Evolutionary conservation across 495 filamentous ascomycete genomes (phyloP).

Genomic region (Xylaria venustula): DNA sequence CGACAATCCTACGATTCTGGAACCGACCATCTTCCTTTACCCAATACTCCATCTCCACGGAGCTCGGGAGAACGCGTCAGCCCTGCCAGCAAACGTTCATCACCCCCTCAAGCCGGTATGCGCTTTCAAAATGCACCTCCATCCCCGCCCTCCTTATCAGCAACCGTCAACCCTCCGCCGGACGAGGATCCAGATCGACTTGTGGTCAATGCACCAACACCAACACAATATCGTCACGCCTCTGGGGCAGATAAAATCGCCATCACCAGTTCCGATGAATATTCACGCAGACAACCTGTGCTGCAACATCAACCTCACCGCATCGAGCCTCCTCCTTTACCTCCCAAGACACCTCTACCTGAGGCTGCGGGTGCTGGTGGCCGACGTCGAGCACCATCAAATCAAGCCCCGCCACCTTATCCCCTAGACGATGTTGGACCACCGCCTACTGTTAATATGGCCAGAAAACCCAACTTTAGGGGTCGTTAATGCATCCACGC

Average conservation of each 20-base stretch:
- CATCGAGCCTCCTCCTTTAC: conserved; percentile 70
- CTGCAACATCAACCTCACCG: conserved; percentile 46
- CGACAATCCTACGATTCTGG: conserved; percentile 50
- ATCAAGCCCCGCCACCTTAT: conserved; percentile 62
- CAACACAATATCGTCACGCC: conserved; percentile 47
- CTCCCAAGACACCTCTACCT: conserved; percentile 79
- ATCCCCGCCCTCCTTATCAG: conserved; percentile 21
- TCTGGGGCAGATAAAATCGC: conserved; percentile 59
- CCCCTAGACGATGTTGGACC: conserved; percentile 79
- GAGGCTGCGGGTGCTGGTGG: conserved; percentile 29
- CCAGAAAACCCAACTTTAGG: conserved; percentile 78
- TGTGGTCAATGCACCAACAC: conserved; percentile 52
- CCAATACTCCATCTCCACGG: conserved; percentile 39
- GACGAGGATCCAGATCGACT: conserved; percentile 47
- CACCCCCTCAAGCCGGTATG: conserved; percentile 34
- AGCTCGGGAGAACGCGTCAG: conserved; percentile 41
- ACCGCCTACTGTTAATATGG: conserved; percentile 77
- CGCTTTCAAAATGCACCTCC: conserved; percentile 33
- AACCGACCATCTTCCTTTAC: conserved; percentile 36
- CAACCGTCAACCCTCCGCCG: conserved; percentile 27
- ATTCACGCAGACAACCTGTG: conserved; percentile 48
- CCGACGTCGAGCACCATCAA: conserved; percentile 24
- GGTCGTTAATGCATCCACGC: conserved; percentile 30
- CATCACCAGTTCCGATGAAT: conserved; percentile 58
- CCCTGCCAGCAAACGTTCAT: conserved; percentile 21